These are phyloP conservation scores for Nannizziopsis arthrosporioides DNA, from an alignment of 2,329 filamentous ascomycete species.

Conservation along the genomic window DNA sequence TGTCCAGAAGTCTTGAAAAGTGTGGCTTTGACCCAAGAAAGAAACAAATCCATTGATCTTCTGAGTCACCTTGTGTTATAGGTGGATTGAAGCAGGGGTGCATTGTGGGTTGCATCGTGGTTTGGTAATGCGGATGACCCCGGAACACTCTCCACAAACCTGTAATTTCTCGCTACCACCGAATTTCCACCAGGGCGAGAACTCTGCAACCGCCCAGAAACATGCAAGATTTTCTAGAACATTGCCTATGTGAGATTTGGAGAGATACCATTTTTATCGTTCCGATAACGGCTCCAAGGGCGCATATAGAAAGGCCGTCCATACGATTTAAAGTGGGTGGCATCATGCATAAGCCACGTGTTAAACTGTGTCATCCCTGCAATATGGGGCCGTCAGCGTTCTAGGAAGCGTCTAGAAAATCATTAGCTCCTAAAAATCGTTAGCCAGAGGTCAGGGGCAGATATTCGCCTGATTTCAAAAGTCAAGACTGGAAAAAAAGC, in stretches of 20 bases:
- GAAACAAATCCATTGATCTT: constrained; percentile 2
- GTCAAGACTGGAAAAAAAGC: too few relatives aligned
- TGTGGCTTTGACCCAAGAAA: not conserved
- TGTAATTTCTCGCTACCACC: not conserved
- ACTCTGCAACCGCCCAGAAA: not conserved
- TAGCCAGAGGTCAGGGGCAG: not conserved
- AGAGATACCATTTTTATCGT: too few relatives aligned
- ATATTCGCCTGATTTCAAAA: too few relatives aligned
- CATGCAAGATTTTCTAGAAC: too few relatives aligned
- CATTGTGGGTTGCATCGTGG: constrained; percentile 7
- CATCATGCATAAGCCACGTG: constrained; percentile 10
- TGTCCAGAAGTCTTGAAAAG: too few relatives aligned
- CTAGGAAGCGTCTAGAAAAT: constrained; percentile 6
- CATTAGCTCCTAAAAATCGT: not conserved
- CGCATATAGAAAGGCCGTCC: not conserved
- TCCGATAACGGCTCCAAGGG: not conserved
- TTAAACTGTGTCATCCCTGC: constrained; percentile 7
- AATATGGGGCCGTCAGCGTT: not conserved
- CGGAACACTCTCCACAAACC: not conserved
- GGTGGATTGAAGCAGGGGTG: constrained; percentile 6
- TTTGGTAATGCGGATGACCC: constrained; percentile 10
- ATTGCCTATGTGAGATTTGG: too few relatives aligned
- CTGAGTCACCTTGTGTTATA: constrained; percentile 7
- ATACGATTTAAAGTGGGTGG: not conserved
- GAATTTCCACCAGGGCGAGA: not conserved